Percentiles rank a stretch among this genome's conserved stretches.
Conservation (phyloP, 352 stramenopile species). For the Phytopythium litorale region DNA sequence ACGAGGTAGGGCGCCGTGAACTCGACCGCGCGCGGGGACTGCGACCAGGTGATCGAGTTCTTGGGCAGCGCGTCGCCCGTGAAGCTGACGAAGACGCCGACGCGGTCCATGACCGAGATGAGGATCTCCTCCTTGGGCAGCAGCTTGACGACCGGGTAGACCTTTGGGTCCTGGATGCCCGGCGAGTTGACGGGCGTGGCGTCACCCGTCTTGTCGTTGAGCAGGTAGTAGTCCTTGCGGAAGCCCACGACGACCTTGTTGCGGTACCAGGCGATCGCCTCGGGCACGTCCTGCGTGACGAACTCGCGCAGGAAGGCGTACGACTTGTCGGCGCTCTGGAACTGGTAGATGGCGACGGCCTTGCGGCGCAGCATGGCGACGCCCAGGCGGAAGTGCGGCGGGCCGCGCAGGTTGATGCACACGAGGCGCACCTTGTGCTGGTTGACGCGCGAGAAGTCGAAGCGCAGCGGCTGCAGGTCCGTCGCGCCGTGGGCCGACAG, state of each 20-base stretch:
- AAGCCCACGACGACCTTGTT: slow-evolving; percentile 86
- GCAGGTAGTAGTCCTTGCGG: slow-evolving; percentile 68
- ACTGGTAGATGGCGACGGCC: slow-evolving; percentile 79
- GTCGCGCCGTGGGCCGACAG: slow-evolving; percentile 71
- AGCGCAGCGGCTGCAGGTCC: slow-evolving; percentile 69
- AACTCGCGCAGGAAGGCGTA: slow-evolving; percentile 83
- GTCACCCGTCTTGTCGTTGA: slow-evolving; percentile 84
- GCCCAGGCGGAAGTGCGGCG: slow-evolving; percentile 79
- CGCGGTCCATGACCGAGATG: slow-evolving; percentile 77
- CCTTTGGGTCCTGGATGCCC: slow-evolving; percentile 58
- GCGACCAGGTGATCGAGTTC: slow-evolving; percentile 82
- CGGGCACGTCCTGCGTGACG: slow-evolving; percentile 60
- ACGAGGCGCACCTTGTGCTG: slow-evolving; percentile 58
- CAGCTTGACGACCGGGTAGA: slow-evolving; percentile 73
- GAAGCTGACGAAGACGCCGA: slow-evolving; percentile 79
- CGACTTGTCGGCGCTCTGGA: slow-evolving; percentile 70
- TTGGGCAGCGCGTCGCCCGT: slow-evolving; percentile 74
- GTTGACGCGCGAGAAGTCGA: slow-evolving; percentile 83
- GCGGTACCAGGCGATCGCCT: slow-evolving; percentile 84
- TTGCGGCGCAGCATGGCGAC: slow-evolving; percentile 63
- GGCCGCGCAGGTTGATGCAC: slow-evolving; percentile 83
- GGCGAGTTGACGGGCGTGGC: slow-evolving; percentile 66
- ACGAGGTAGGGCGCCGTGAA: slow-evolving; percentile 81
- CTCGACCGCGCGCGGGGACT: slow-evolving; percentile 66
- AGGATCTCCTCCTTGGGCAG: slow-evolving; percentile 84